These are phyloP conservation scores for Exophiala xenobiotica DNA, from an alignment of 2,329 filamentous ascomycete species.

Conservation along the genomic window DNA sequence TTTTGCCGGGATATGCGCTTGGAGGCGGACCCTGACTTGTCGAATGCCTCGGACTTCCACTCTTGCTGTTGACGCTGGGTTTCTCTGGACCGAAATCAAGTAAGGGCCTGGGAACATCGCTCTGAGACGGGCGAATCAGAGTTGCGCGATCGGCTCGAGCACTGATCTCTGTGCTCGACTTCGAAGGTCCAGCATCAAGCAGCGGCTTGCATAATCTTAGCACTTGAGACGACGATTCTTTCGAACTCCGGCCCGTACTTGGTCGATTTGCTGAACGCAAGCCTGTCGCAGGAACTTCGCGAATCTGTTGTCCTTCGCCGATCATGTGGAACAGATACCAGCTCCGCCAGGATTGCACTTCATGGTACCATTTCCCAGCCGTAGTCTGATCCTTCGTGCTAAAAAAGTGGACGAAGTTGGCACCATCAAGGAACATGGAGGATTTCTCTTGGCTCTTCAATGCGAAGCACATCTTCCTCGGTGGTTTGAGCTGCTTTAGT, in stretches of 20 bases:
- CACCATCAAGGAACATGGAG: slow-evolving; percentile 74
- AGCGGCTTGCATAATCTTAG: slow-evolving; percentile 68
- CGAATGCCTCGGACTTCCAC: slow-evolving; percentile 4
- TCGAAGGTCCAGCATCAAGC: slow-evolving; percentile 54
- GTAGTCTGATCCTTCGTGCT: slow-evolving; percentile 69
- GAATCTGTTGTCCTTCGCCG: slow-evolving; percentile 52
- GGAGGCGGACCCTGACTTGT: slow-evolving; percentile 7
- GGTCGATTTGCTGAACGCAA: slow-evolving; percentile 2
- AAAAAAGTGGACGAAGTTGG: slow-evolving; percentile 92
- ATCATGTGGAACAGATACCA: slow-evolving; percentile 83
- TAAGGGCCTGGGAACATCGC: slow-evolving; percentile 13
- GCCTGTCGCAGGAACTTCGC: slow-evolving; percentile 2
- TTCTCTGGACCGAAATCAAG: slow-evolving; percentile 16
- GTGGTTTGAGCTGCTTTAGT: slow-evolving; percentile 72
- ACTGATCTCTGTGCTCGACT: slow-evolving; percentile 2
- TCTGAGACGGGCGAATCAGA: slow-evolving; percentile 12
- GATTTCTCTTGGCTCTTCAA: slow-evolving; percentile 91
- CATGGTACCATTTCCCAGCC: slow-evolving; percentile 68
- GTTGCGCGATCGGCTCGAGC: not conserved
- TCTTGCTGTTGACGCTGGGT: slow-evolving; percentile 9
- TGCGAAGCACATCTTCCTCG: slow-evolving; percentile 81
- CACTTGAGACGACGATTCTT: slow-evolving; percentile 57
- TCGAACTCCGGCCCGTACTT: slow-evolving; percentile 34
- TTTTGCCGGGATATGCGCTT: slow-evolving; percentile 13
- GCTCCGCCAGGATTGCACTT: slow-evolving; percentile 79